Conservation (phyloP, 1,139 yeast species). For the Debaryomyces udenii region DNA sequence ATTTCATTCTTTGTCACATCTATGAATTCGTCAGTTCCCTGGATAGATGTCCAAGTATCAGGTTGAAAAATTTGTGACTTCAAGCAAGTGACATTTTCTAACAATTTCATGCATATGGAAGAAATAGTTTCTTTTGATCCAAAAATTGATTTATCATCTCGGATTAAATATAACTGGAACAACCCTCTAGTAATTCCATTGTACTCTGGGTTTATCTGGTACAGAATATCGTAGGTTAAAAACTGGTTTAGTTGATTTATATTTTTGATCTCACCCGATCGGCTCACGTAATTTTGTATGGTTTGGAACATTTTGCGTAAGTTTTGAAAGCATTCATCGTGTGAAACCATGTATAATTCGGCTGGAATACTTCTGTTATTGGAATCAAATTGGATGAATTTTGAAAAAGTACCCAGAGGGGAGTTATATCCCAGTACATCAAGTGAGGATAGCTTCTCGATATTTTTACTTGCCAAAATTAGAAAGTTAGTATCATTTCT, state of each 20-base stretch:
- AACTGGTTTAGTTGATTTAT: constrained; percentile 39
- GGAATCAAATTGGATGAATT: constrained; percentile 55
- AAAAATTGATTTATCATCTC: constrained; percentile 61
- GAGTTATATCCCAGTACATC: constrained; percentile 11
- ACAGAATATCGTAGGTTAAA: constrained; percentile 35
- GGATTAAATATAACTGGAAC: constrained; percentile 59
- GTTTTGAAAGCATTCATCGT: constrained; percentile 30
- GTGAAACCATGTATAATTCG: constrained; percentile 32
- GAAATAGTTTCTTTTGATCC: constrained; percentile 28
- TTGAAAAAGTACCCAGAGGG: constrained; percentile 41
- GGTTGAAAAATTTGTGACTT: constrained; percentile 27
- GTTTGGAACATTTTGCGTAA: constrained; percentile 41
- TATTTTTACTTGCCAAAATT: constrained; percentile 16
- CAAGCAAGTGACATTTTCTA: constrained; percentile 31
- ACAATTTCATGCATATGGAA: constrained; percentile 21
- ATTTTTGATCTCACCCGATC: constrained; percentile 28
- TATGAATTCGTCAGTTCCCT: constrained; percentile 16
- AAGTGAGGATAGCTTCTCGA: constrained; percentile 16
- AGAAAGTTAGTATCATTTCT: constrained; percentile 4
- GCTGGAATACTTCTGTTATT: constrained; percentile 64
- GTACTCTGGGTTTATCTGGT: constrained; percentile 30
- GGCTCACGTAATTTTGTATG: constrained; percentile 25
- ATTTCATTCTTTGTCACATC: constrained; percentile 15
- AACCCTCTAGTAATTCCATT: constrained; percentile 63
- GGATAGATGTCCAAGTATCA: constrained; percentile 27